A percentile compares a stretch with the other conserved stretches of the same genome.
Conservation (phyloP, 2,329 filamentous ascomycete species). For the Fusarium torulosum region DNA sequence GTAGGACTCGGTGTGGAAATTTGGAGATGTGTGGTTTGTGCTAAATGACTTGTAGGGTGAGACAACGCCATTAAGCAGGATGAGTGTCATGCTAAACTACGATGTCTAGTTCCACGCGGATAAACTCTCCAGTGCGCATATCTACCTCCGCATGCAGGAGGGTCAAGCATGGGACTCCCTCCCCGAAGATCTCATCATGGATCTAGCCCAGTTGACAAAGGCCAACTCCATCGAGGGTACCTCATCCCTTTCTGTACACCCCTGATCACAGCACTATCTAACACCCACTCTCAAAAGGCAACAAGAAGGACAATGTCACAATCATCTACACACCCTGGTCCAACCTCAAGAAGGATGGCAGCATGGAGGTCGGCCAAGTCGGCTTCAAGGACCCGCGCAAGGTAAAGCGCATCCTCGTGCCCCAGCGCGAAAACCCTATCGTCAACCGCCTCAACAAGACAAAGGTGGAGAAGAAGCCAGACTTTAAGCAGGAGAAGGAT, state of each 20-base stretch:
- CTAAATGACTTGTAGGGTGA: conserved; percentile 41
- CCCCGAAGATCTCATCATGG: conserved; percentile 77
- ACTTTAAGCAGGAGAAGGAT: conserved; percentile 85
- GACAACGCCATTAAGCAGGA: not conserved
- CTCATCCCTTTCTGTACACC: no score
- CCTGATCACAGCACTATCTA: not conserved
- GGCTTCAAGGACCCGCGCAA: conserved; percentile 90
- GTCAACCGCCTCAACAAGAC: conserved; percentile 99
- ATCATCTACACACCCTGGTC: conserved; percentile 98
- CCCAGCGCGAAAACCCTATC: conserved; percentile 85
- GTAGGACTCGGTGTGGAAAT: conserved; percentile 60
- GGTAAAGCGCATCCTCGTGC: conserved; percentile 84
- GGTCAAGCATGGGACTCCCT: conserved; percentile 88
- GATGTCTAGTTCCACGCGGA: conserved; percentile 90
- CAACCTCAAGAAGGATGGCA: conserved; percentile 94
- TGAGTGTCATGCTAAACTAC: not conserved
- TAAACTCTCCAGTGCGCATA: conserved; percentile 95
- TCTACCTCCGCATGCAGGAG: conserved; percentile 88
- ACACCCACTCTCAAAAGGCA: conserved; percentile 66
- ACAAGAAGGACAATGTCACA: conserved; percentile 98
- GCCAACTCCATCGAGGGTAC: conserved; percentile 97
- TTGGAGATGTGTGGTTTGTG: not conserved
- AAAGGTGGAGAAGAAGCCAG: conserved; percentile 86
- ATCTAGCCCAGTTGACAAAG: conserved; percentile 97
- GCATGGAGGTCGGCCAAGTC: conserved; percentile 95